Conservation (phyloP, 2,329 filamentous ascomycete genomes). For the Chrysoporthe deuterocubensis region DNA sequence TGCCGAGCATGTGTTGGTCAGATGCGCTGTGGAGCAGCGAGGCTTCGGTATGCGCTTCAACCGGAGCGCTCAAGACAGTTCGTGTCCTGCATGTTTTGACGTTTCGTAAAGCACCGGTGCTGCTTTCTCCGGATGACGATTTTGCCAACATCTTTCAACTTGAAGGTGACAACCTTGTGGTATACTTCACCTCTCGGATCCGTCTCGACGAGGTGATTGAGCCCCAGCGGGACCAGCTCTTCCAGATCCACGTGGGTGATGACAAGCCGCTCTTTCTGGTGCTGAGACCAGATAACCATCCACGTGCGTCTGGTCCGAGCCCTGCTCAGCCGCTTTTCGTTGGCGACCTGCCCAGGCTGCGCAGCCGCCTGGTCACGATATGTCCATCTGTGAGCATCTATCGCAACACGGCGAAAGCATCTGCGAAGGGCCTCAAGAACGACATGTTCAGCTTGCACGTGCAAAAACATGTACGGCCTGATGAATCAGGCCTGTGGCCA, state of each 20-base stretch:
- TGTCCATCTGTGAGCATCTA: neutral
- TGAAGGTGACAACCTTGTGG: neutral
- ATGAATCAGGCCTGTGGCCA: neutral
- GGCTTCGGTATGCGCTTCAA: neutral
- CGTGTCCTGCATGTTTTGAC: neutral
- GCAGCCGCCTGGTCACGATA: neutral
- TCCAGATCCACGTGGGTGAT: neutral
- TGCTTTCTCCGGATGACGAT: neutral
- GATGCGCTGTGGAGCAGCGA: neutral
- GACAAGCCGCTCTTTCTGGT: neutral
- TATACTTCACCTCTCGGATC: neutral
- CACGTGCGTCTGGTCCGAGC: neutral
- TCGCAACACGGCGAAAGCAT: neutral
- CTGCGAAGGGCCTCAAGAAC: neutral
- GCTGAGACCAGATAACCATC: neutral
- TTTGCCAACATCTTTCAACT: neutral
- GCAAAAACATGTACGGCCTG: neutral
- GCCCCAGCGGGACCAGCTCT: neutral
- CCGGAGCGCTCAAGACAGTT: neutral
- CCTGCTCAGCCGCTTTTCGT: neutral
- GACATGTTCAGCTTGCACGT: no score
- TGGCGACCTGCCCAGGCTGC: neutral
- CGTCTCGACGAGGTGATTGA: neutral
- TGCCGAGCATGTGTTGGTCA: neutral
- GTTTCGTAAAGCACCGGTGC: neutral